Base-by-base conservation (phyloP, 2,329 filamentous ascomycete genomes). In the Fusarium lyarnte region DNA sequence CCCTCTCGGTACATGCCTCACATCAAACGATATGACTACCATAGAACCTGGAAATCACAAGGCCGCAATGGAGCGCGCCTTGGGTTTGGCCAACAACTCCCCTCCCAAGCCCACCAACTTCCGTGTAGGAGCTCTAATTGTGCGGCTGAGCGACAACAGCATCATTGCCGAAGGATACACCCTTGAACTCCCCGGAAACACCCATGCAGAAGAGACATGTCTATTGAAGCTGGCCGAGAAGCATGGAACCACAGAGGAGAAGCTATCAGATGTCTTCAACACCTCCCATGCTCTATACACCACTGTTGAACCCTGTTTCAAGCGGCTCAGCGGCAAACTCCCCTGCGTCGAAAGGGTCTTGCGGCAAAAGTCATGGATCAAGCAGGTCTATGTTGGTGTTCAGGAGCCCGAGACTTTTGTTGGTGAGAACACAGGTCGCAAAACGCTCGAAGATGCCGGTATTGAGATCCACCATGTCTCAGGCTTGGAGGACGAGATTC, bases 141-240 rank as follows among this genome's bases (percentile, higher is more conserved):
- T 96, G 25, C 86, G 90, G 64, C 80, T 85, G 19, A 82, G 82
- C 45, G 86, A 84, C 39, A 87, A 90, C 75, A 79, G 83, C 31
- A 85, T 97, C 64, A 86, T 97, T 33, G 89, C 93, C 2, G 93
- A 93, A 4, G 95, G 96, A 60, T 98, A 95, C 84, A 98, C 96
- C 0, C 87, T 98, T 65, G 95, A 99, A 82, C 89, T 95, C 8
- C 87, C 90, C 0, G 96, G 95, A 45, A 99, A 99, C 83, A 98
- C 96, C 0, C 96, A 99, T 79, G 96, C 96, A 7, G 96, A 99
- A 80, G 94, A 99, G 83, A 95, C 92, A 81, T 97, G 94, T 78
- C 87, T 99, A 63, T 82, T 91, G 53, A 98, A 99, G 81, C 87
- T 91, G 19, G 85, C 89, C 3, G 77, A 83, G 52, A 76, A 84